phyloP scores from a whole-genome alignment of 1,284 basidiomycete genomes.

The Megacollybia platyphylla region DNA sequence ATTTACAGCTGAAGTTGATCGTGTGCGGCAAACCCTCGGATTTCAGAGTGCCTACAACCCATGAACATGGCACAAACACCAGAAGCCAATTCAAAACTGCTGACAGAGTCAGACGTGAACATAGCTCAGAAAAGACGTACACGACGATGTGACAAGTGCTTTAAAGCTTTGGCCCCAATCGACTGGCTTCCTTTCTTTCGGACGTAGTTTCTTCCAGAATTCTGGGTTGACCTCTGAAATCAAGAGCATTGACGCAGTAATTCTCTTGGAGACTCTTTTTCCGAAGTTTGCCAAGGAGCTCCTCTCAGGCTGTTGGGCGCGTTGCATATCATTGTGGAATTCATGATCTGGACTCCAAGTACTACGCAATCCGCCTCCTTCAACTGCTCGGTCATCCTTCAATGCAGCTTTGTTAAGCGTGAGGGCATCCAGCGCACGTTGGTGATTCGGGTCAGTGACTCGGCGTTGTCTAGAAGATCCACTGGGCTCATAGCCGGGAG shows the following conservation, averaged over 20 bases:
- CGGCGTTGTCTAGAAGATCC: neutral
- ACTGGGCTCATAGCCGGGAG: neutral
- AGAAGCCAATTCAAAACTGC: slow-evolving; percentile 52
- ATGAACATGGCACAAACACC: slow-evolving; percentile 49
- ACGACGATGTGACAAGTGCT: slow-evolving; percentile 36
- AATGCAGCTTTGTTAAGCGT: neutral
- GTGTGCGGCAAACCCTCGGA: slow-evolving; percentile 13
- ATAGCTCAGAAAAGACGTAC: slow-evolving; percentile 20
- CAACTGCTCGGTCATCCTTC: neutral
- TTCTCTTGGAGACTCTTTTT: neutral
- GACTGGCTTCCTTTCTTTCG: neutral
- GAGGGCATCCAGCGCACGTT: neutral
- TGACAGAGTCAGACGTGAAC: neutral
- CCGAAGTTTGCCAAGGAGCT: neutral
- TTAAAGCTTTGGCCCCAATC: slow-evolving; percentile 21
- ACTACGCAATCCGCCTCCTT: neutral
- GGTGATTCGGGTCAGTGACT: neutral
- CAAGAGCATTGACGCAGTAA: neutral
- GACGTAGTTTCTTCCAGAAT: neutral
- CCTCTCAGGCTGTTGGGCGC: no score
- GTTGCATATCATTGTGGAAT: neutral
- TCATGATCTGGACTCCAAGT: slow-evolving; percentile 2
- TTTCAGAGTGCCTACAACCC: slow-evolving; percentile 38
- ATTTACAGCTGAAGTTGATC: slow-evolving; percentile 25
- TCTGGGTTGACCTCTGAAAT: neutral